Base-by-base conservation (phyloP, 805 yeast species). In the Wickerhamiella hasegawae region DNA sequence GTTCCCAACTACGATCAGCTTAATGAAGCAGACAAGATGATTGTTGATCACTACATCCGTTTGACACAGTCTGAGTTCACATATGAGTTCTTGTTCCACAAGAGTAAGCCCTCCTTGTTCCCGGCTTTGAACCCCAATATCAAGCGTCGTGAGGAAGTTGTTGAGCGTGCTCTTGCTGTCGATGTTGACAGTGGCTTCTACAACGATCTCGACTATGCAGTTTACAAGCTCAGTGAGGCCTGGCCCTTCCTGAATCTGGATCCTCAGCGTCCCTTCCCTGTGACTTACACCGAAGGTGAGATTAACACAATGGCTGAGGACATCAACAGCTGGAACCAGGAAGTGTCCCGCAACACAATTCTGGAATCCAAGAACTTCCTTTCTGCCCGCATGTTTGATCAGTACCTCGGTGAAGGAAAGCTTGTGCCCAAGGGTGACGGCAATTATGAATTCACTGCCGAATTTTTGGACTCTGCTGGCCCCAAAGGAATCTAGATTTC, bases 361-460 rank as follows among this genome's bases (percentile, higher is more conserved):
- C 76, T 81, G 21, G 87, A 87, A 32, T 79, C 95, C 18, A 78
- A 80, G 36, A 95, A 95, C 4, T 87, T 96, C 94, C 69, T 90
- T 38, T 95, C 97, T 14, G 94, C 83, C 52, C 94, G 83, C 52
- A 73, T 83, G 78, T 85, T 87, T 51, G 76, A 72, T 23, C 69
- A 69, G 33, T 63, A 82, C 47, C 56, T 73, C 28, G 70, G 72
- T 16, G 74, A 74, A 41, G 90, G 87, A 1, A 63, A 76, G 38
- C 62, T 87, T 38, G 72, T 69, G 36, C 67, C 73, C 42, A 70
- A 71, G 21, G 27, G 32, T 15, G 28, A 18, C 20, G 79, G 77
- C 22, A 66, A 72, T 45, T 74, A 69, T 51, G 51, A 45, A 32
- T 40, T 54, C 27, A 43, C 48, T 10, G 29, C 40, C 22, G 45